A percentile compares a stretch with the other conserved stretches of the same genome.
phyloP scores from a whole-genome alignment of 371 early-diverging fungal genomes.

The Mucor piriformis region DNA sequence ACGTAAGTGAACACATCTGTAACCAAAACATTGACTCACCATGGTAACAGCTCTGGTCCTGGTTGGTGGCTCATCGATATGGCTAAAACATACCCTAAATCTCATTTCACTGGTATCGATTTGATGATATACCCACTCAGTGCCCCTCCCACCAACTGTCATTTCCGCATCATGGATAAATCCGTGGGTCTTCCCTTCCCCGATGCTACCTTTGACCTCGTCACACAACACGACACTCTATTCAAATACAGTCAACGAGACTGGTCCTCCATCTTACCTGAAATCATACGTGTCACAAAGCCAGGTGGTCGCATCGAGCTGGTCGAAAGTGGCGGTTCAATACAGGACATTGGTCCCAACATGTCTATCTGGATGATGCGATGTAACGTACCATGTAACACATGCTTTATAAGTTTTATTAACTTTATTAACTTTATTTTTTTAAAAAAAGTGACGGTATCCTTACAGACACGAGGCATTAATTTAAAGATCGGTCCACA shows the following conservation, averaged over 20 bases:
- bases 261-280: constrained; percentile 27
- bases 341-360: constrained; percentile 50
- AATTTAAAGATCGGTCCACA: constrained; percentile 33
- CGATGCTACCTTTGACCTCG: constrained; percentile 33
- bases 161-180: constrained; percentile 34
- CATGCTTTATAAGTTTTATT: too few species aligned
- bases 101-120: constrained; percentile 45
- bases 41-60: constrained; percentile 31
- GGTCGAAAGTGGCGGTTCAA: constrained; percentile 26
- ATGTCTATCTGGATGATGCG: constrained; percentile 53
- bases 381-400: constrained; percentile 19
- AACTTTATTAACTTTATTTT: too few species aligned
- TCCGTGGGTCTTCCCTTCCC: constrained; percentile 33
- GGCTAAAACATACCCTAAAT: constrained; percentile 41
- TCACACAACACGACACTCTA: constrained; percentile 28
- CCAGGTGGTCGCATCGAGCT: constrained; percentile 35
- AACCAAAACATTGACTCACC: not conserved
- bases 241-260: constrained; percentile 26
- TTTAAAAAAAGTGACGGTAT: constrained; percentile 46
- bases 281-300: constrained; percentile 26
- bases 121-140: constrained; percentile 42
- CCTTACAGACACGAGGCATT: constrained; percentile 44
- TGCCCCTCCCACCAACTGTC: constrained; percentile 43
- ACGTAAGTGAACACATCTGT: constrained; percentile 18
- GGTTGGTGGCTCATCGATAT: constrained; percentile 48